A percentile compares a stretch with the other conserved stretches of the same genome.
Evolutionary conservation across 2,329 filamentous ascomycete species (phyloP).

Genomic region (Aspergillus novofumigatus): DNA sequence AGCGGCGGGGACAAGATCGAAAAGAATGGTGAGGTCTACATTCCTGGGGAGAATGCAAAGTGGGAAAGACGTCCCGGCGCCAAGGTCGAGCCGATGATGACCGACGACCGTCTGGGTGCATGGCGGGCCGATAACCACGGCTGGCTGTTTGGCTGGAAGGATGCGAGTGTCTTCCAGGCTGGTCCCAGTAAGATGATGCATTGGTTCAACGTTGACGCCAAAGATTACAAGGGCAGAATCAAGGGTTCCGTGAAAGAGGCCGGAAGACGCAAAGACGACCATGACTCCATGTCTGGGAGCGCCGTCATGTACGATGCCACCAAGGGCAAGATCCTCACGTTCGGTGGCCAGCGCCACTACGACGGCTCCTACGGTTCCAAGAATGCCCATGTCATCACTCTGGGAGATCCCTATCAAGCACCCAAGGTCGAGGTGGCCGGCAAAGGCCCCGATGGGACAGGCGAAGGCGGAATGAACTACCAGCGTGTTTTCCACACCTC

Average conservation of each 20-base stretch:
- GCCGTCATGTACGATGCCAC: constrained; percentile 20
- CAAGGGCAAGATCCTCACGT: constrained; percentile 34
- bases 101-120: constrained; percentile 47
- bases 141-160: constrained; percentile 17
- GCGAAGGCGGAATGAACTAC: constrained; percentile 45
- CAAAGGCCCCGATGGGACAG: constrained; percentile 21
- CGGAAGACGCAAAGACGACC: constrained; percentile 38
- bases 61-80: constrained; percentile 47
- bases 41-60: constrained; percentile 36
- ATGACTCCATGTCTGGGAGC: constrained; percentile 10
- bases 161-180: constrained; percentile 45
- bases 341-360: constrained; percentile 8
- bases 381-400: constrained; percentile 49
- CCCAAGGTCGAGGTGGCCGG: constrained; percentile 8
- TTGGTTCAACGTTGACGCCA: constrained; percentile 50
- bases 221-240: not conserved
- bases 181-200: constrained; percentile 54
- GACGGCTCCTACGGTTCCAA: constrained; percentile 36
- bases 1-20: constrained; percentile 43
- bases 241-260: constrained; percentile 25
- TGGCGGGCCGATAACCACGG: constrained; percentile 31
- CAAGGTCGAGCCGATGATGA: constrained; percentile 49
- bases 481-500: constrained; percentile 45
- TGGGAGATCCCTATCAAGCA: constrained; percentile 28
- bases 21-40: constrained; percentile 56